Base-by-base conservation (phyloP, 768 basidiomycete genomes). In the Leucogyrophana mollusca region DNA sequence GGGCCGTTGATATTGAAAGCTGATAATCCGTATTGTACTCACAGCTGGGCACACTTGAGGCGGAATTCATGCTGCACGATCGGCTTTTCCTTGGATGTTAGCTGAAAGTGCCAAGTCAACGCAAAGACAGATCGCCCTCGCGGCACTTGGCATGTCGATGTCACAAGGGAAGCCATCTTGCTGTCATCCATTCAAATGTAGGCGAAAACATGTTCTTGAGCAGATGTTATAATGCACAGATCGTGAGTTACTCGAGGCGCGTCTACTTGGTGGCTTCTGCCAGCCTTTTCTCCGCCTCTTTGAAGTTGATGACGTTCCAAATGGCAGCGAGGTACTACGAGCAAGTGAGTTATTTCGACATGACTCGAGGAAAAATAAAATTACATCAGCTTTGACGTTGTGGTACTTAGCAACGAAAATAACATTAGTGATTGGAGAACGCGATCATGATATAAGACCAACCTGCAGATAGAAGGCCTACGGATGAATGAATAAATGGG, bases 221-320 rank as follows among this genome's bases (percentile, higher is more conserved):
- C 21, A 17, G 9, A 40, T 17, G 14, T 20, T 62, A 55, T 43
- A 49, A 36, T 39, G 46, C 32, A 37, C 20, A 27, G 38, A 30
- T 7, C 27, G 27, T 30, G 27, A 30, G 27, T 13, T 7, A 30
- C 27, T 6, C 27, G 27, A 13, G 13, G 27, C 27, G 6, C 13
- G 27, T 45, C 52, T 67, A 65, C 50, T 65, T 60, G 18, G 60
- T 45, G 10, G 68, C 77, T 36, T 74, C 73, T 39, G 60, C 44
- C 44, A 69, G 65, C 51, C 79, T 68, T 51, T 73, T 71, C 62
- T 94, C 91, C 6, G 93, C 95, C 70, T 95, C 91, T 58, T 90
- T 80, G 70, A 93, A 97, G 76, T 96, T 93, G 77, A 97, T 81
- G 49, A 98, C 93, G 55, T 84, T 85, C 93, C 94, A 97, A 63